Percentiles rank a stretch among this genome's conserved stretches.
Conservation (phyloP, 805 yeast genomes). For the Metschnikowia hibisci region DNA sequence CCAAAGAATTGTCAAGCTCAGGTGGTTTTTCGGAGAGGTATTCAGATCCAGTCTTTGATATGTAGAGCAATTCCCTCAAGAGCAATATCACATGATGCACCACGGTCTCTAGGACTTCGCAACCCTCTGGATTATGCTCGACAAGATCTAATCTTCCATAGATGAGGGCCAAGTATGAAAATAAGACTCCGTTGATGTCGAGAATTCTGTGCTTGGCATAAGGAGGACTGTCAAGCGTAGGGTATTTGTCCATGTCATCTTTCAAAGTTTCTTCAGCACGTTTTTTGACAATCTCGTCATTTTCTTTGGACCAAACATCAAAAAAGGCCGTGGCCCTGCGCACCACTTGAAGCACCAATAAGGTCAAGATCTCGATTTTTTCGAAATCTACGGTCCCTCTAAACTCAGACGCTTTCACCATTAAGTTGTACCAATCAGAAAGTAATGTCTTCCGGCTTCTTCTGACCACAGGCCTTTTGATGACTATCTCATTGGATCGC, state of each 20-base stretch:
- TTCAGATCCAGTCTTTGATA: slow-evolving; percentile 49
- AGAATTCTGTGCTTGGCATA: slow-evolving; percentile 57
- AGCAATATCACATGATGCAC: slow-evolving; percentile 66
- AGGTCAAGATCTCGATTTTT: slow-evolving; percentile 58
- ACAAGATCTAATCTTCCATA: slow-evolving; percentile 76
- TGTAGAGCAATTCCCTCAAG: slow-evolving; percentile 58
- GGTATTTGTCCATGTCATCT: slow-evolving; percentile 39
- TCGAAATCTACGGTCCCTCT: slow-evolving; percentile 56
- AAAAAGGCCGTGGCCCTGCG: slow-evolving; percentile 62
- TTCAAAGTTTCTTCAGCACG: slow-evolving; percentile 33
- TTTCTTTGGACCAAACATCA: slow-evolving; percentile 69
- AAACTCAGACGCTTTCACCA: slow-evolving; percentile 72
- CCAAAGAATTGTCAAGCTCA: slow-evolving; percentile 49
- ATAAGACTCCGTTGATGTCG: slow-evolving; percentile 58
- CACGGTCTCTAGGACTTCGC: slow-evolving; percentile 61
- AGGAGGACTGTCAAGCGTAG: slow-evolving; percentile 53
- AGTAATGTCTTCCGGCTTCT: slow-evolving; percentile 63
- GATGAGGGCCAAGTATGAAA: slow-evolving; percentile 60
- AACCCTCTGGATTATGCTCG: slow-evolving; percentile 68
- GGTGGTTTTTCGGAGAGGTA: slow-evolving; percentile 35
- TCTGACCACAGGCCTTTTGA: slow-evolving; percentile 56
- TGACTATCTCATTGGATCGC: slow-evolving; percentile 65
- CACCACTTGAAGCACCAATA: slow-evolving; percentile 63
- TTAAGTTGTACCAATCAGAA: slow-evolving; percentile 74
- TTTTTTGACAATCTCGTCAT: slow-evolving; percentile 41